Evolutionary conservation across 169 alveolate species (phyloP).

Genomic region (Theileria parva): DNA sequence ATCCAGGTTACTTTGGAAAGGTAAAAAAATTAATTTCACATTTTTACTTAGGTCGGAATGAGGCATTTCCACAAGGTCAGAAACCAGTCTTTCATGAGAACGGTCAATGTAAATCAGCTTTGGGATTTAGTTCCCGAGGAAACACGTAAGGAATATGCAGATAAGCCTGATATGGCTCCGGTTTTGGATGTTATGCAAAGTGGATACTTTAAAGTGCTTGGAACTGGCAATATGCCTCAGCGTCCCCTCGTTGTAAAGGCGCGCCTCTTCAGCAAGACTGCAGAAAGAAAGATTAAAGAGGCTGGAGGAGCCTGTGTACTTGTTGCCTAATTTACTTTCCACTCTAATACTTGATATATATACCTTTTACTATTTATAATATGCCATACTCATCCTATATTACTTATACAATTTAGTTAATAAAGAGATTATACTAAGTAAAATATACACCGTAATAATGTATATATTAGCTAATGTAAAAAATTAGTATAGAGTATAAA

Average conservation of each 20-base stretch:
- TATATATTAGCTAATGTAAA: no score
- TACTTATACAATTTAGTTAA: no score
- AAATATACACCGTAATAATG: no score
- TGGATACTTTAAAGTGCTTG: conserved; percentile 97
- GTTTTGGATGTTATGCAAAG: conserved; percentile 95
- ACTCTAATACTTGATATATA: background rate
- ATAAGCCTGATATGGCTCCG: conserved; percentile 88
- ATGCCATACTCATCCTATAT: no score
- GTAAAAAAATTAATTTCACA: conserved; percentile 56
- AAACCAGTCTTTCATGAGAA: conserved; percentile 87
- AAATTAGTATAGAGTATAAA: no score
- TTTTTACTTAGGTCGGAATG: conserved; percentile 90
- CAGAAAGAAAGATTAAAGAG: conserved; percentile 96
- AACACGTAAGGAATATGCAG: conserved; percentile 85
- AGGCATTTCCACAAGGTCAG: conserved; percentile 93
- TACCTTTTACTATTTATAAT: no score
- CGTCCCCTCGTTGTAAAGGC: conserved; percentile 97
- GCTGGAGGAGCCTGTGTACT: conserved; percentile 96
- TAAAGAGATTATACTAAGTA: no score
- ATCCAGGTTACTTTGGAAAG: conserved; percentile 99
- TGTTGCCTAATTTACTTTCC: conserved; percentile 81
- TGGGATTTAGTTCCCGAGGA: conserved; percentile 94
- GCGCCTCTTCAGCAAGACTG: conserved; percentile 92
- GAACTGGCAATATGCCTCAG: conserved; percentile 92
- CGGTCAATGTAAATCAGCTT: conserved; percentile 92